These are phyloP conservation scores for Yarrowia sp. DNA, from an alignment of 805 yeast genomes.

Conservation along the genomic window DNA sequence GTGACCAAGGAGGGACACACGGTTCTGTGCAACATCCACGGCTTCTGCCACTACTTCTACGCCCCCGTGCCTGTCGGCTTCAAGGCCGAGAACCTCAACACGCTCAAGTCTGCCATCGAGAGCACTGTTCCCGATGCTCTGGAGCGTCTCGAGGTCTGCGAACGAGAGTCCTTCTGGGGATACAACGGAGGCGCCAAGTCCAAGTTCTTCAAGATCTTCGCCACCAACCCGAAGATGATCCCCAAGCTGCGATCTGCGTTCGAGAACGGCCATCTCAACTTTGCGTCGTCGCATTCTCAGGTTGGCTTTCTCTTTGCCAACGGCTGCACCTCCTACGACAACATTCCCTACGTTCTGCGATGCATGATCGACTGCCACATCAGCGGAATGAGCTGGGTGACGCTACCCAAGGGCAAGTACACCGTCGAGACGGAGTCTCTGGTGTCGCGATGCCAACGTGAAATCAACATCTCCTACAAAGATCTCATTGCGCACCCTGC, in stretches of 20 bases:
- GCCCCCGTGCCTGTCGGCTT: conserved; percentile 88
- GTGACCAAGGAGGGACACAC: conserved; percentile 83
- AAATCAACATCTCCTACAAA: conserved; percentile 64
- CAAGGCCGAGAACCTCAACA: conserved; percentile 54
- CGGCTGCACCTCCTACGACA: conserved; percentile 72
- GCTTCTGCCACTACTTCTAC: conserved; percentile 85
- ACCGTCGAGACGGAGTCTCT: conserved; percentile 40
- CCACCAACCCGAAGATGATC: conserved; percentile 63
- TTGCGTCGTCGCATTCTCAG: conserved; percentile 30
- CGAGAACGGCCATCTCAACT: conserved; percentile 75
- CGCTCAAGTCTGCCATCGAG: conserved; percentile 46
- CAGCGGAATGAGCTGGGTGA: conserved; percentile 95
- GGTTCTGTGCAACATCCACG: conserved; percentile 83
- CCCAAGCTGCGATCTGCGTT: conserved; percentile 72
- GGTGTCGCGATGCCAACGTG: conserved; percentile 82
- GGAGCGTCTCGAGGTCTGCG: conserved; percentile 58
- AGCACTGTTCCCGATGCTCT: conserved; percentile 50
- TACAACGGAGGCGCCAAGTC: conserved; percentile 72
- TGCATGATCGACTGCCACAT: conserved; percentile 90
- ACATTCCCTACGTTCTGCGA: conserved; percentile 79
- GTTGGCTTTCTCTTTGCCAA: conserved; percentile 51
- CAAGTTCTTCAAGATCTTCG: conserved; percentile 74
- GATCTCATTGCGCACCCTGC: conserved; percentile 77
- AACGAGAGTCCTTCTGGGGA: conserved; percentile 92
- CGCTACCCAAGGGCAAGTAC: conserved; percentile 76